Evolutionary conservation across 2,329 filamentous ascomycete species (phyloP).

Genomic region (Pyricularia pennisetigena): DNA sequence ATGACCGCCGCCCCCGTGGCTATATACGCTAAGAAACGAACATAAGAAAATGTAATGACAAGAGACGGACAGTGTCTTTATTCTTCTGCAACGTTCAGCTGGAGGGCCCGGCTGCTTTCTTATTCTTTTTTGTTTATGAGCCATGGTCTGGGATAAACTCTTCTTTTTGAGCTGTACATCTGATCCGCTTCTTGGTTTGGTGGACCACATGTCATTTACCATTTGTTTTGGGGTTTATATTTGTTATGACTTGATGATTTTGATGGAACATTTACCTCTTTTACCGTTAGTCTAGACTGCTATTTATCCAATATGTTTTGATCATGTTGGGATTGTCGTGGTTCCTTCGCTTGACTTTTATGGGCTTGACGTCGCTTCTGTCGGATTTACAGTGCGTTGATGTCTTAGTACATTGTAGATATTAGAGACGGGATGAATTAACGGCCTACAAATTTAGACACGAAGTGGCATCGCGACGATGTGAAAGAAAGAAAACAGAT

Average conservation of each 20-base stretch:
- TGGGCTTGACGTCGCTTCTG: not conserved
- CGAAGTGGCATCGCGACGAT: not conserved
- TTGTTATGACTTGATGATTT: not conserved
- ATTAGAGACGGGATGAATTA: not conserved
- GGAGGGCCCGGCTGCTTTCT: not conserved
- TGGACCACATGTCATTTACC: not conserved
- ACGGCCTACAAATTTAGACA: not conserved
- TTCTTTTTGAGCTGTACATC: not conserved
- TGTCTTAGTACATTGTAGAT: not conserved
- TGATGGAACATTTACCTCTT: not conserved
- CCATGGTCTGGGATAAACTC: not conserved
- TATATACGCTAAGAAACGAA: constrained; percentile 16
- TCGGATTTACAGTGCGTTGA: not conserved
- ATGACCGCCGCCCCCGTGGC: constrained; percentile 34
- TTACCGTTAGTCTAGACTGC: not conserved
- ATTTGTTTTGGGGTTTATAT: not conserved
- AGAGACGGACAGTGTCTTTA: not conserved
- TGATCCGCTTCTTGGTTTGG: not conserved
- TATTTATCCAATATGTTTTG: not conserved
- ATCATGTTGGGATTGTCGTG: not conserved
- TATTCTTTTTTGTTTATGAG: not conserved
- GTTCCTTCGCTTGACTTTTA: not conserved
- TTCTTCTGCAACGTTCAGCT: not conserved
- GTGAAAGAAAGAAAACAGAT: not conserved
- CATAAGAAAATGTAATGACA: not conserved